phyloP scores from a whole-genome alignment of 75 land plant genomes.

The Picea glauca region DNA sequence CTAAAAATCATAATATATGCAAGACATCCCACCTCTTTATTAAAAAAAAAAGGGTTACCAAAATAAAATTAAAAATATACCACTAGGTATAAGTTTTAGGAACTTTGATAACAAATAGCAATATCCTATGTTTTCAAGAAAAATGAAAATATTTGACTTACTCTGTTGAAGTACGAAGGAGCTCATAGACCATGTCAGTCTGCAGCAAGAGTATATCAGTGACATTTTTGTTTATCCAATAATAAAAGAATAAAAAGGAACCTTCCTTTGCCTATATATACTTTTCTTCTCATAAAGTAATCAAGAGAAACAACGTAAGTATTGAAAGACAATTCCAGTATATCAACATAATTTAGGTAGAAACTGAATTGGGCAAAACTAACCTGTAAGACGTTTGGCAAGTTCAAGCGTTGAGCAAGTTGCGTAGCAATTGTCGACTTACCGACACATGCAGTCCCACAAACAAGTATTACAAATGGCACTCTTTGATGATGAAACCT shows the following conservation, averaged over 20 bases:
- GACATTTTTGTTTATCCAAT: background rate
- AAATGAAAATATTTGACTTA: conserved; percentile 23
- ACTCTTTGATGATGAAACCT: conserved; percentile 98
- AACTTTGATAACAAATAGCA: background rate
- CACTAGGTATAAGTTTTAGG: background rate
- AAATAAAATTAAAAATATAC: background rate
- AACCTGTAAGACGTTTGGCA: conserved; percentile 95
- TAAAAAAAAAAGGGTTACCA: background rate
- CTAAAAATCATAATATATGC: too few relatives aligned
- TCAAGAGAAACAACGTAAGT: background rate
- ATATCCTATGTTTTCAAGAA: background rate
- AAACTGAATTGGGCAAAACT: background rate
- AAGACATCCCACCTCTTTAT: background rate
- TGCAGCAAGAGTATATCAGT: conserved; percentile 25
- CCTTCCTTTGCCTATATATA: background rate
- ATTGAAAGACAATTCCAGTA: background rate
- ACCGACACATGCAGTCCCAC: conserved; percentile 97
- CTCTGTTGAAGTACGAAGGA: conserved; percentile 95
- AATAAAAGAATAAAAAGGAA: background rate
- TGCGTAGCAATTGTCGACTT: conserved; percentile 96
- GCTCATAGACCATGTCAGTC: conserved; percentile 99
- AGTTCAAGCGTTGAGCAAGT: conserved; percentile 88
- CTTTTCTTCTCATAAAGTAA: background rate
- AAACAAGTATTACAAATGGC: conserved; percentile 91
- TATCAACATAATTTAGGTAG: background rate